A percentile compares a stretch with the other conserved stretches of the same genome.
These are phyloP conservation scores for Monosporascus cannonballus DNA, from an alignment of 2,329 filamentous ascomycete species.

Conservation along the genomic window DNA sequence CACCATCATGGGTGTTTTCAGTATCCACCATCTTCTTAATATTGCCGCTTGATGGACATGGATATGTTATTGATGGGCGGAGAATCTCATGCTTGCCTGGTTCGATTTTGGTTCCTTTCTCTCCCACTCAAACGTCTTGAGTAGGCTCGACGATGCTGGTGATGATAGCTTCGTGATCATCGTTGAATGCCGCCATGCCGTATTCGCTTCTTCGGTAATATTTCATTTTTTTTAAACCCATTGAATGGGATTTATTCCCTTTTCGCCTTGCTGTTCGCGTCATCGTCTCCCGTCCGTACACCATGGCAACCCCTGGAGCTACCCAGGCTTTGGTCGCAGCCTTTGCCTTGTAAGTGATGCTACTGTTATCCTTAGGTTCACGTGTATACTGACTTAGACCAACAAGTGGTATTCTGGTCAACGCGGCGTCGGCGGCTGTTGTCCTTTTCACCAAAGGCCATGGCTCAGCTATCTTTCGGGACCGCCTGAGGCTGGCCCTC, in stretches of 20 bases:
- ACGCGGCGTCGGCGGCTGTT: conserved; percentile 42
- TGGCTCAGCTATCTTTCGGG: conserved; percentile 43
- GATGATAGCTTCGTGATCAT: conserved; percentile 11
- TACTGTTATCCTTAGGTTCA: neutral
- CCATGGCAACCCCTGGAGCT: conserved; percentile 40
- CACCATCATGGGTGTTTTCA: neutral
- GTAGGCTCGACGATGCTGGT: conserved; percentile 8
- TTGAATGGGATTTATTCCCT: conserved; percentile 39
- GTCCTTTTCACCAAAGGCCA: conserved; percentile 40
- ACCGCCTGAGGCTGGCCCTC: conserved; percentile 61
- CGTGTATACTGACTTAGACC: conserved; percentile 13
- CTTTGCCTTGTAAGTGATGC: conserved; percentile 45
- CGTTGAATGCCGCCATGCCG: conserved; percentile 11
- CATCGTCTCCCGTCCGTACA: conserved; percentile 20
- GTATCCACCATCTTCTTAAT: too few relatives aligned
- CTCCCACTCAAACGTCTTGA: neutral
- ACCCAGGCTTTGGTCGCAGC: conserved; percentile 45
- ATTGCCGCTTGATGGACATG: too few relatives aligned
- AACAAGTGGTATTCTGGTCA: conserved; percentile 47
- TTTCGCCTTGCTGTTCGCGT: conserved; percentile 19
- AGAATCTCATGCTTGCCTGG: neutral
- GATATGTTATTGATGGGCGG: too few relatives aligned
- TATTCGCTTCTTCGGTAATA: conserved; percentile 26
- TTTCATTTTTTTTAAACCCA: conserved; percentile 32
- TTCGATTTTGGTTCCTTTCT: neutral